Evolutionary conservation across 139 green algal genomes (phyloP).

Genomic region (Tetradesmus obliquus): DNA sequence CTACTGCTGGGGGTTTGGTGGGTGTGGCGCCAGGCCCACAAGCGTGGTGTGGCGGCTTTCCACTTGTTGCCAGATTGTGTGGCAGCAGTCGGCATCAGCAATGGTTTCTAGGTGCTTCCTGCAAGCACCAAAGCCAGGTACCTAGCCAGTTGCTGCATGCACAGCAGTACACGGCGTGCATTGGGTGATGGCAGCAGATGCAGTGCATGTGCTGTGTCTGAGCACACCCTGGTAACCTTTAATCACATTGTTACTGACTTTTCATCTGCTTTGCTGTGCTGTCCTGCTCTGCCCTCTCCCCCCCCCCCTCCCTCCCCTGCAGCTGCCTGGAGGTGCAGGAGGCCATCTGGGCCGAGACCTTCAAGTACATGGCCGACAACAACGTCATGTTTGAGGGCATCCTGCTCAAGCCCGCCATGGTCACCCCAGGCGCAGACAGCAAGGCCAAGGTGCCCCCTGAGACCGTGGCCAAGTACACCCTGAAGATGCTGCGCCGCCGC

Average conservation of each 20-base stretch:
- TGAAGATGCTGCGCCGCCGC: conserved; percentile 95
- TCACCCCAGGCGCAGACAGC: conserved; percentile 97
- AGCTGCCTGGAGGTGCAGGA: conserved; percentile 87
- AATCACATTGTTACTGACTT: background rate
- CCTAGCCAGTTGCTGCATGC: background rate
- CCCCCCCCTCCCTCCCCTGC: background rate
- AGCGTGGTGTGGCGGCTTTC: too few relatives aligned
- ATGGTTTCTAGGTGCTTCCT: too few relatives aligned
- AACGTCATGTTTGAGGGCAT: conserved; percentile 99
- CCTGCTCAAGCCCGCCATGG: conserved; percentile 99
- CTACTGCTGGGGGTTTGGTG: background rate
- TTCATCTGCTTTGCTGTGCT: conserved; percentile 16
- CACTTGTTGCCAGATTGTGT: too few relatives aligned
- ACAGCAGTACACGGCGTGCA: background rate
- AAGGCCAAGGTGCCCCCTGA: conserved; percentile 72
- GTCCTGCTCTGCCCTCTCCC: background rate
- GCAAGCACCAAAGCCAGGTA: too few relatives aligned
- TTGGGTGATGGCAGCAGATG: too few relatives aligned
- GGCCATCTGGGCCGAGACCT: conserved; percentile 96
- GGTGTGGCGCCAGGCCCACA: background rate
- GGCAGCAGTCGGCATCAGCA: too few relatives aligned
- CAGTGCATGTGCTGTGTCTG: too few relatives aligned
- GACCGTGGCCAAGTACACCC: conserved; percentile 93
- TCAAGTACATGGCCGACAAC: conserved; percentile 98
- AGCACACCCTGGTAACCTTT: too few relatives aligned